Conservation (phyloP, 495 filamentous ascomycete species). For the Penicillium pulvis region DNA sequence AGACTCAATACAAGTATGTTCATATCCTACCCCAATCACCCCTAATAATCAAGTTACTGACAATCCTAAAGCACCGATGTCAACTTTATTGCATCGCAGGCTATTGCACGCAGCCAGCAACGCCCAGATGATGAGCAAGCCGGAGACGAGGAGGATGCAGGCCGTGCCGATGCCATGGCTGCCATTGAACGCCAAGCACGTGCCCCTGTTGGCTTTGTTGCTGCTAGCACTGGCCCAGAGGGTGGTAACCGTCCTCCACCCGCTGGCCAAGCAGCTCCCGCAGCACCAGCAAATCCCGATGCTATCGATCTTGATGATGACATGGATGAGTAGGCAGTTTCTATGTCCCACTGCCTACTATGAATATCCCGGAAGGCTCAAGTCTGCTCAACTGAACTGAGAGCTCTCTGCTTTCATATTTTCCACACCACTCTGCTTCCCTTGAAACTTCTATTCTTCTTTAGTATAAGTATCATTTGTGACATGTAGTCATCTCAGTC, state of each 20-base stretch:
- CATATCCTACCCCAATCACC: neutral
- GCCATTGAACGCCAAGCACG: conserved; percentile 85
- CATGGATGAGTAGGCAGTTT: conserved; percentile 47
- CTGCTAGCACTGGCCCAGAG: conserved; percentile 77
- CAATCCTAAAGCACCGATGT: conserved; percentile 73
- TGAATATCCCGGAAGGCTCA: neutral
- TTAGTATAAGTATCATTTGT: conserved; percentile 21
- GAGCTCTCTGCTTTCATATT: neutral
- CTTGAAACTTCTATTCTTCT: conserved; percentile 4
- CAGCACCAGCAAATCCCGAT: conserved; percentile 76
- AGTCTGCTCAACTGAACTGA: conserved; percentile 1
- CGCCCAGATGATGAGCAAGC: conserved; percentile 46
- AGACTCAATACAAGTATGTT: conserved; percentile 90
- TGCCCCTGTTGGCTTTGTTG: conserved; percentile 89
- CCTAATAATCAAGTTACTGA: conserved; percentile 19
- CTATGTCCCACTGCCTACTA: neutral
- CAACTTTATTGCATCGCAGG: conserved; percentile 97
- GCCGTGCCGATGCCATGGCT: conserved; percentile 82
- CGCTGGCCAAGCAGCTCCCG: conserved; percentile 37
- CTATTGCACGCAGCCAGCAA: conserved; percentile 77
- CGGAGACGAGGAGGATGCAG: conserved; percentile 49
- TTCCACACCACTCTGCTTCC: neutral
- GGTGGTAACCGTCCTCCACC: conserved; percentile 62
- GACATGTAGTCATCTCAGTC: conserved; percentile 15
- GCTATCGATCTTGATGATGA: conserved; percentile 81